Evolutionary conservation across 352 stramenopile species (phyloP), one percentile per base, ranked within the genome.

Genomic region (Aphanomyces euteiches): DNA sequence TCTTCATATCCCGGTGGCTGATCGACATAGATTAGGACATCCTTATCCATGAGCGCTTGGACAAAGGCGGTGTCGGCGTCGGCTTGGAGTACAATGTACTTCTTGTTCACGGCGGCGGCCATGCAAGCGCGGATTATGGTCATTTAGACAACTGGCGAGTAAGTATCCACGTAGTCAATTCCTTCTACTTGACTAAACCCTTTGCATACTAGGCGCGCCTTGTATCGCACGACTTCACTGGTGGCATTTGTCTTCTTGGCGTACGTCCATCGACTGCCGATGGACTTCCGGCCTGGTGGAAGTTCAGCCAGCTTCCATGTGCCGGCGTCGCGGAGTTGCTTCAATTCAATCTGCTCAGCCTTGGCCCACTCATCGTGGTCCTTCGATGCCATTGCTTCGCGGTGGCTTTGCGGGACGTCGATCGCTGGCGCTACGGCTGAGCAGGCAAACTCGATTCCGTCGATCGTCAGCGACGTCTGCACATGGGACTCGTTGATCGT

Each of bases 111-210:
- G 12, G 69, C 50, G 8, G 41, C 10, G 60, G 63, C 19, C 45
- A 68, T 56, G 60, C 66, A 21, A 7, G 67, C 36, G 6, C 68
- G 68, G 4, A 75, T 47, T 3, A 57, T 69, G 17, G 72, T 47
- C 56, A 64, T 61, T 7, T 41, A 5, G 0, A 72, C 48, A 28
- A 74, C 66, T 12, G 74, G 74, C 36, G 59, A 45, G 43, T 63
- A 75, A 39, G 72, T 77, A 28, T 75, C 67, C 34, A 76, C 57
- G 57, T 72, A 79, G 47, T 79, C 68, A n/a, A 72, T 48, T 12
- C 74, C 74, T 12, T 69, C 53, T 15, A 66, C 60, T 69, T 79
- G 72, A 15, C 45, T 40, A 61, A 75, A 79, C 17, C 74, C 74
- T 38, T 74, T 72, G 34, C 59, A 66, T 28, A 77, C 74, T 10